These are phyloP conservation scores for Cryoendolithus antarcticus DNA, from an alignment of 2,329 filamentous ascomycete genomes.

Conservation along the genomic window DNA sequence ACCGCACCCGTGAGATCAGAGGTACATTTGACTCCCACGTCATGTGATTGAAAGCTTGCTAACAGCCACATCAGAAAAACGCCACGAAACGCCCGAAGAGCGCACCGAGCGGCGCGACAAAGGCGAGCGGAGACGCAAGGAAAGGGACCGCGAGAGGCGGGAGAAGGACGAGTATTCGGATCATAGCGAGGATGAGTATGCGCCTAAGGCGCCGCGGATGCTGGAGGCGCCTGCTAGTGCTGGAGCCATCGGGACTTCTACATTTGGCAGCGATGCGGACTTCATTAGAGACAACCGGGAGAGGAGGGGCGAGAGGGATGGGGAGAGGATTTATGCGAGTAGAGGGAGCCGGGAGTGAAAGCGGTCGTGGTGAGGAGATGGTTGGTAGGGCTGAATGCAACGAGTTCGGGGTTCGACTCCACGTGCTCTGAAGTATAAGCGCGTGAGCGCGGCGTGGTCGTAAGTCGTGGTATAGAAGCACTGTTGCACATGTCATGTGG, in stretches of 20 bases:
- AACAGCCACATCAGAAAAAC: slow-evolving; percentile 5
- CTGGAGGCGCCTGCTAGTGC: slow-evolving; percentile 20
- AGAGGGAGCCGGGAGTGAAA: too few relatives aligned
- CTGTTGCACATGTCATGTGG: too few relatives aligned
- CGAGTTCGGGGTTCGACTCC: too few relatives aligned
- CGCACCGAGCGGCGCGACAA: slow-evolving; percentile 15
- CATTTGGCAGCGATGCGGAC: slow-evolving; percentile 10
- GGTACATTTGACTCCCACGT: slow-evolving; percentile 23
- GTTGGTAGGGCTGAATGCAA: too few relatives aligned
- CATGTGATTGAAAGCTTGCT: slow-evolving; percentile 1
- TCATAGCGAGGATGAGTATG: slow-evolving; percentile 23
- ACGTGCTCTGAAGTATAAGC: too few relatives aligned
- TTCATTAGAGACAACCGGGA: slow-evolving; percentile 18
- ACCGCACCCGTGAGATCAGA: slow-evolving; percentile 68
- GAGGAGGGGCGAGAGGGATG: slow-evolving; percentile 11
- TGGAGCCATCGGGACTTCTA: slow-evolving; percentile 6
- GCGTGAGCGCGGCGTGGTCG: too few relatives aligned
- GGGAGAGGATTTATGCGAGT: slow-evolving; percentile 11
- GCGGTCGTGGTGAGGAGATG: too few relatives aligned
- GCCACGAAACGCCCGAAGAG: slow-evolving; percentile 14
- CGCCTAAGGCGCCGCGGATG: slow-evolving; percentile 18
- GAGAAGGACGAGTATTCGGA: slow-evolving; percentile 23
- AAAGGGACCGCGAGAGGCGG: slow-evolving; percentile 16
- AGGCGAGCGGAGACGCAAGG: slow-evolving; percentile 11
- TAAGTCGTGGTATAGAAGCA: too few relatives aligned